Evolutionary conservation across 805 yeast species (phyloP).

Genomic region (Pichia kluyveri): DNA sequence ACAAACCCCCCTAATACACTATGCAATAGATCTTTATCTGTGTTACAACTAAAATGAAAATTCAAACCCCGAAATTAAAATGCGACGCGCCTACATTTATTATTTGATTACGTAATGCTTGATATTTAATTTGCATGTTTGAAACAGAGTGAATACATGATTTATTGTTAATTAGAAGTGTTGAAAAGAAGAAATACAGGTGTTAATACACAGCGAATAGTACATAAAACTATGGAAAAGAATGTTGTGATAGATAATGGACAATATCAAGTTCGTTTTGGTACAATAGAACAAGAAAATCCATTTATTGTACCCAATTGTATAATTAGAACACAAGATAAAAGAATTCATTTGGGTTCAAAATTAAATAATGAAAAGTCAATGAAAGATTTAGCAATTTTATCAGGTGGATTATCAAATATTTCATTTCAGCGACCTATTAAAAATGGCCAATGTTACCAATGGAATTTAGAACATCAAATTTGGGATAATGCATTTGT

Average conservation of each 20-base stretch:
- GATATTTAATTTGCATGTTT: no score
- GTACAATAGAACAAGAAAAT: conserved; percentile 31
- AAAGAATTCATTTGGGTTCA: conserved; percentile 64
- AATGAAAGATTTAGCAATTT: conserved; percentile 45
- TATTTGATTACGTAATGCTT: no score
- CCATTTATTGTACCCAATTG: conserved; percentile 60
- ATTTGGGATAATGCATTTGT: conserved; percentile 79
- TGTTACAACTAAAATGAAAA: no score
- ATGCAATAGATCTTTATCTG: no score
- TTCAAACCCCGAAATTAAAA: no score
- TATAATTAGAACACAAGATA: conserved; percentile 67
- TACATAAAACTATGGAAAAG: not conserved
- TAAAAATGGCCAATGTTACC: conserved; percentile 79
- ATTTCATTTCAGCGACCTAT: conserved; percentile 70
- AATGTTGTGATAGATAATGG: conserved; percentile 81
- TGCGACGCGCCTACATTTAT: no score
- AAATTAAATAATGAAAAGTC: conserved; percentile 28
- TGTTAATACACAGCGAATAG: no score
- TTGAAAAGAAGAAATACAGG: no score
- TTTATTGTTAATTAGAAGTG: no score
- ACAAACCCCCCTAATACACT: no score
- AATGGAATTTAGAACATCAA: conserved; percentile 85
- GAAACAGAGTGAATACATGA: no score
- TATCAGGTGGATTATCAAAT: conserved; percentile 35
- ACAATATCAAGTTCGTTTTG: conserved; percentile 69